Base-by-base conservation (phyloP, 306 rosid genomes). In the Inga laurina region DNA sequence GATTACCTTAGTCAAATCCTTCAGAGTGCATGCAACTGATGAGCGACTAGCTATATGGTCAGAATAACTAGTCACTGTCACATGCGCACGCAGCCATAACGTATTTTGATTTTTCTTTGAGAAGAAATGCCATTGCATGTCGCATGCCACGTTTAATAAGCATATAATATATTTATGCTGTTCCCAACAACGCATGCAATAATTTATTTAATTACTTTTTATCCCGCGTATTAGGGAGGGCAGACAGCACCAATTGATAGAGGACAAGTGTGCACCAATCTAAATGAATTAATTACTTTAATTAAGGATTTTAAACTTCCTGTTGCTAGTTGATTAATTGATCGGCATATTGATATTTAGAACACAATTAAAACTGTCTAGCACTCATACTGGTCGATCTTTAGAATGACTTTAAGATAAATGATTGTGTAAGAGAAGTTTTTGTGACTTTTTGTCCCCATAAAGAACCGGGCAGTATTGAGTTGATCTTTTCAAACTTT, bases 1-100 rank as follows among this genome's bases (percentile, higher is more conserved):
- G 75, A 71, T 35, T n/a, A 21, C 37, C 57, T 44, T 51, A 7
- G n/a, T 24, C 34, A 48, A 41, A 32, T 13, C 71, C 43, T 34
- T 3, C 43, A 14, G 11, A 15, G 86, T 78, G 76, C 86, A 72
- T 79, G 74, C 46, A 78, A 46, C 65, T 72, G 69, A 64, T 78
- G 49, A 78, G 39, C 30, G 15, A 64, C 65, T n/a, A n/a, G n/a
- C n/a, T 22, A 19, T 56, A 35, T 37, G 61, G 57, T 78, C 76
- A 68, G 49, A 12, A 11, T 24, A 41, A 69, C 39, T 62, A 82
- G 7, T 24, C 13, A 24, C 16, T 22, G 13, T 34, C 41, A 22
- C 43, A 49, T 21, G 73, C 73, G 72, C 45, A 43, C 54, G 35
- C 75, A 22, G 34, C 6, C 34, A 64, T 64, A 30, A 64, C 75